These are phyloP conservation scores for Anthostomella pinea DNA, from an alignment of 2,329 filamentous ascomycete species.

Conservation along the genomic window DNA sequence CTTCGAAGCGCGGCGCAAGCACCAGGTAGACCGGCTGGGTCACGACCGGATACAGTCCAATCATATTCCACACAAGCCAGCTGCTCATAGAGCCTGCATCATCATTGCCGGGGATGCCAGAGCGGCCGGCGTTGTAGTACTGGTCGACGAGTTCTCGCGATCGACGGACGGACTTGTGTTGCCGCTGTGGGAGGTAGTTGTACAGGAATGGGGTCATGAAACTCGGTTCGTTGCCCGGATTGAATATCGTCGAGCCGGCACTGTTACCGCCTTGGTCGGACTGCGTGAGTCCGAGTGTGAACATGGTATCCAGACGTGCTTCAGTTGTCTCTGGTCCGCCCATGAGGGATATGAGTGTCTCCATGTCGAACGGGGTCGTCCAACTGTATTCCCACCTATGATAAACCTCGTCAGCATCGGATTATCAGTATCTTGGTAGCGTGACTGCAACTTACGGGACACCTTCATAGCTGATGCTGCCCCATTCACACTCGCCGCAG, in stretches of 20 bases:
- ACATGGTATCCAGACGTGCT: conserved; percentile 40
- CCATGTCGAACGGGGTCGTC: conserved; percentile 57
- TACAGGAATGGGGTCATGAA: conserved; percentile 57
- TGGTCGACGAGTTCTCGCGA: conserved; percentile 47
- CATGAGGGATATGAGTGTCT: conserved; percentile 46
- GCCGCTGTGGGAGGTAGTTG: conserved; percentile 48
- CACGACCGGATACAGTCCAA: conserved; percentile 54
- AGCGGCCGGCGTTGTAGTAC: conserved; percentile 45
- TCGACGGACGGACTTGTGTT: conserved; percentile 48
- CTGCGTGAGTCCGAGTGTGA: conserved; percentile 36
- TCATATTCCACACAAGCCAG: conserved; percentile 55
- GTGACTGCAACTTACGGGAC: conserved; percentile 26
- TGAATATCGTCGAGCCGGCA: conserved; percentile 45
- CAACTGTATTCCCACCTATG: conserved; percentile 49
- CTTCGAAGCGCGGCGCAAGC: conserved; percentile 46
- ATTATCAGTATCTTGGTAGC: no score
- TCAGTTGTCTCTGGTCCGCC: conserved; percentile 52
- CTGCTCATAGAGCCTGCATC: conserved; percentile 59
- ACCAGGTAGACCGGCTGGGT: conserved; percentile 56
- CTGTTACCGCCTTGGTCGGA: conserved; percentile 48
- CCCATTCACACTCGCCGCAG: conserved; percentile 50
- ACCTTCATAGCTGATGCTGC: conserved; percentile 49
- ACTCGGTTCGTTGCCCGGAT: conserved; percentile 56
- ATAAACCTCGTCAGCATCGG: not conserved
- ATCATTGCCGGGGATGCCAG: conserved; percentile 55